A percentile compares a stretch with the other conserved stretches of the same genome.
phyloP scores from a whole-genome alignment of 768 basidiomycete genomes.

The Clavulina sp. region DNA sequence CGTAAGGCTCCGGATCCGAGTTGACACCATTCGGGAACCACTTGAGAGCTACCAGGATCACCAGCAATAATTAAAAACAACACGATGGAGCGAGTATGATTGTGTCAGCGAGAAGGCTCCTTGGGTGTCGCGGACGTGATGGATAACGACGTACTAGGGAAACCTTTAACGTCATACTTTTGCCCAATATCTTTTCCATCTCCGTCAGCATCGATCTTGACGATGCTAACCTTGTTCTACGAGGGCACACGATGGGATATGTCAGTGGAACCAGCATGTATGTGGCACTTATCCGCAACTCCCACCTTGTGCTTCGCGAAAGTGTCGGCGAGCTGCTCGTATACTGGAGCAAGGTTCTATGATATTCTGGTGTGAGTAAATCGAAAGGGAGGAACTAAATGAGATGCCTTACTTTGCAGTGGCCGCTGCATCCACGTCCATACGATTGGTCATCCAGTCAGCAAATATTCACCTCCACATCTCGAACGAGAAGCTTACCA shows the following conservation, averaged over 20 bases:
- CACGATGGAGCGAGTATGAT: slow-evolving; percentile 1
- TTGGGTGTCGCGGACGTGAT: neutral
- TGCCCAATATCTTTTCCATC: slow-evolving; percentile 54
- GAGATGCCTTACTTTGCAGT: slow-evolving; percentile 54
- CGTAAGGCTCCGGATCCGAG: slow-evolving; percentile 42
- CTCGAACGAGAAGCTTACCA: slow-evolving; percentile 34
- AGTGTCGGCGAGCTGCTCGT: slow-evolving; percentile 82
- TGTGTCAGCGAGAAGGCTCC: slow-evolving; percentile 5
- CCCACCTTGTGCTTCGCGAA: slow-evolving; percentile 41
- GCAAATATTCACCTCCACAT: neutral
- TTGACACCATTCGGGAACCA: slow-evolving; percentile 65
- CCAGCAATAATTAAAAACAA: too few relatives aligned
- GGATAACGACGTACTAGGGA: slow-evolving; percentile 48
- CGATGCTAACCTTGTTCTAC: slow-evolving; percentile 62
- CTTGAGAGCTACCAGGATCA: slow-evolving; percentile 75
- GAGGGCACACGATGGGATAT: neutral
- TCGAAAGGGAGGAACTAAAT: neutral
- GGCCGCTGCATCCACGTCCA: slow-evolving; percentile 35
- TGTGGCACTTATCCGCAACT: neutral
- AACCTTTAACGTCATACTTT: slow-evolving; percentile 67
- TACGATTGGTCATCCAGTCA: neutral
- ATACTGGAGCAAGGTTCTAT: slow-evolving; percentile 73
- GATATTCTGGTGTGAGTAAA: neutral
- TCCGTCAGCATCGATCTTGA: slow-evolving; percentile 88
- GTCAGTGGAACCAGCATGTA: neutral